Base-by-base conservation (phyloP, 1,284 basidiomycete genomes). In the Sporisorium iseilematis-ciliati region DNA sequence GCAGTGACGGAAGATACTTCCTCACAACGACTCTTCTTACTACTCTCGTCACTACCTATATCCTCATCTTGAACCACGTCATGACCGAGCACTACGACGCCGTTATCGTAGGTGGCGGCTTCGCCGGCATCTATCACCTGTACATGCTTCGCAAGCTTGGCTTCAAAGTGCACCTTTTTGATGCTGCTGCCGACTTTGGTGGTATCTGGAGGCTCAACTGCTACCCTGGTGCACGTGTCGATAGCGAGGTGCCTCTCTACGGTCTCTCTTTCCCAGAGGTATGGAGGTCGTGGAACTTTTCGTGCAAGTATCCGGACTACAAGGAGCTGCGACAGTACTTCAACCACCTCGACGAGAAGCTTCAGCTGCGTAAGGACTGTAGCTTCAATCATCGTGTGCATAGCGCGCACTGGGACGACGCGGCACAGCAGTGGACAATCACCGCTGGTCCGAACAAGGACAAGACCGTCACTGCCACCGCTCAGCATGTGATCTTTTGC, bases 321-420 rank as follows among this genome's bases (percentile, higher is more conserved):
- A 75, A 73, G 38, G 76, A 75, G 59, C 64, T 78, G 12, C 76
- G 76, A 18, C 62, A 60, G 40, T 78, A 75, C 57, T 78, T 78
- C 26, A 57, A 75, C 58, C 76, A 78, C 42, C 65, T 75, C 31
- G 76, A 78, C 26, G 63, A 75, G 20, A 67, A 68, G 58, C 63
- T 78, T n/a, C 46, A 78, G 33, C 65, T 78, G 7, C 67, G 73
- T 21, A 75, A 75, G 46, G 76, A 78, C 54, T 75, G 73, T 69
- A 61, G 56, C 53, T 78, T 78, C 65, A 78, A 75, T 53, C 61
- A 57, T 20, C 59, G 76, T 11, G 76, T 78, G 18, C 59, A 55
- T 38, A 63, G 57, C 41, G 57, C 76, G 1, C 73, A 75, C 54
- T 78, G 76, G 76, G 60, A 75, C 38, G 76, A 78, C 10, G 31